Conservation (phyloP, 352 stramenopile genomes). For the Pythium aphanidermatum region DNA sequence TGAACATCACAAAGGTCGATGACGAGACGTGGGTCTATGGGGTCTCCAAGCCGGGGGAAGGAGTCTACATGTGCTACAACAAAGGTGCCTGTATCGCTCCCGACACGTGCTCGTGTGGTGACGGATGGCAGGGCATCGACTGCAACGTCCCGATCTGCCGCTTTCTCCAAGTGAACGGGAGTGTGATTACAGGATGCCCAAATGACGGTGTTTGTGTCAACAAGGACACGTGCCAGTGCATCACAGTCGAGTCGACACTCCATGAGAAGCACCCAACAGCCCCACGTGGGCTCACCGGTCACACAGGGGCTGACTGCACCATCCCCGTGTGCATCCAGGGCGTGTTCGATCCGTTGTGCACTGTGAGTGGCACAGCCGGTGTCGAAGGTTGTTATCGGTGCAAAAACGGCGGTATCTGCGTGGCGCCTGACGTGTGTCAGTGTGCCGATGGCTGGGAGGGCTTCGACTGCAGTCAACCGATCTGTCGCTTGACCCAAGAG, state of each 20-base stretch:
- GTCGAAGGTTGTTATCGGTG: slow-evolving; percentile 93
- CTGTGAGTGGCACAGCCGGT: slow-evolving; percentile 21
- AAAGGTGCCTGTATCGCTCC: slow-evolving; percentile 88
- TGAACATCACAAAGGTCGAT: slow-evolving; percentile 86
- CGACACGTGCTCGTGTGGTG: slow-evolving; percentile 89
- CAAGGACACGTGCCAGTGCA: slow-evolving; percentile 92
- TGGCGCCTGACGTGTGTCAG: slow-evolving; percentile 85
- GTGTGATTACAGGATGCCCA: slow-evolving; percentile 75
- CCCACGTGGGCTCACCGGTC: slow-evolving; percentile 87
- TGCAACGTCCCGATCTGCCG: slow-evolving; percentile 93
- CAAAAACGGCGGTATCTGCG: slow-evolving; percentile 91
- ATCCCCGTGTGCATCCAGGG: slow-evolving; percentile 95
- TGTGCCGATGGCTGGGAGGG: slow-evolving; percentile 92
- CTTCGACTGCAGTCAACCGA: slow-evolving; percentile 91
- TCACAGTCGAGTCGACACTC: slow-evolving; percentile 84
- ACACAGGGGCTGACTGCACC: slow-evolving; percentile 90
- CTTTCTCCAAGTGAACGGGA: slow-evolving; percentile 53
- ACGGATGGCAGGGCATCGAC: slow-evolving; percentile 92
- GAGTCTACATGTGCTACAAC: slow-evolving; percentile 95
- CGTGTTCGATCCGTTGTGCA: slow-evolving; percentile 91
- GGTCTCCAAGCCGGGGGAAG: slow-evolving; percentile 66
- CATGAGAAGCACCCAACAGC: slow-evolving; percentile 64
- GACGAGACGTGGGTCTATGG: slow-evolving; percentile 69
- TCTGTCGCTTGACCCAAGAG: slow-evolving; percentile 74
- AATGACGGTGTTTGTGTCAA: slow-evolving; percentile 90